Percentiles rank a stretch among this genome's conserved stretches.
Conservation (phyloP, 345 rosid species). For the Eucalyptus cloeziana region DNA sequence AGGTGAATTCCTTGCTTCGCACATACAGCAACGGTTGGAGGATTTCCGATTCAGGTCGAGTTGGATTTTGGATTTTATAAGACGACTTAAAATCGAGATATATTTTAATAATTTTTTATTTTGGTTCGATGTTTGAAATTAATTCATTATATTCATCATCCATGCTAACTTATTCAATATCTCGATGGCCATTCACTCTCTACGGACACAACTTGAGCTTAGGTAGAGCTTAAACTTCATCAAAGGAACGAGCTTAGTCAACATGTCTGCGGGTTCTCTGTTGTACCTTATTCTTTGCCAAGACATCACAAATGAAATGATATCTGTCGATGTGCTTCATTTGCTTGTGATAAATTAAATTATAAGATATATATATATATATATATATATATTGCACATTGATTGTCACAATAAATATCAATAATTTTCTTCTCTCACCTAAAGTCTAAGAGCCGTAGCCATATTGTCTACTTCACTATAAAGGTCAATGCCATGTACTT, state of each 20-base stretch:
- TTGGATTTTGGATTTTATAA: not conserved
- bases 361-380: too few species aligned
- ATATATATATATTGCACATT: too few species aligned
- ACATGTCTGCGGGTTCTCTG: not conserved
- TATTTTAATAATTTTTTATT: not conserved
- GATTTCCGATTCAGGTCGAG: not conserved
- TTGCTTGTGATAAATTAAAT: too few species aligned
- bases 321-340: too few species aligned
- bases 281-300: too few species aligned
- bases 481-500: too few species aligned
- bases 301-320: not conserved
- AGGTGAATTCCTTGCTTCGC: not conserved
- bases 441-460: not conserved
- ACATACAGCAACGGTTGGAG: not conserved
- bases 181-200: fast-evolving
- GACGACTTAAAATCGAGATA: not conserved
- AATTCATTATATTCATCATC: not conserved
- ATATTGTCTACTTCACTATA: not conserved
- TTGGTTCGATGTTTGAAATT: fast-evolving
- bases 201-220: too few species aligned
- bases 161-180: not conserved
- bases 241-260: not conserved
- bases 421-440: not conserved
- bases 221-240: too few species aligned
- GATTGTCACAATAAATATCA: not conserved